Conservation (phyloP, 78 protist species). For the Dictyostelium intermedium region DNA sequence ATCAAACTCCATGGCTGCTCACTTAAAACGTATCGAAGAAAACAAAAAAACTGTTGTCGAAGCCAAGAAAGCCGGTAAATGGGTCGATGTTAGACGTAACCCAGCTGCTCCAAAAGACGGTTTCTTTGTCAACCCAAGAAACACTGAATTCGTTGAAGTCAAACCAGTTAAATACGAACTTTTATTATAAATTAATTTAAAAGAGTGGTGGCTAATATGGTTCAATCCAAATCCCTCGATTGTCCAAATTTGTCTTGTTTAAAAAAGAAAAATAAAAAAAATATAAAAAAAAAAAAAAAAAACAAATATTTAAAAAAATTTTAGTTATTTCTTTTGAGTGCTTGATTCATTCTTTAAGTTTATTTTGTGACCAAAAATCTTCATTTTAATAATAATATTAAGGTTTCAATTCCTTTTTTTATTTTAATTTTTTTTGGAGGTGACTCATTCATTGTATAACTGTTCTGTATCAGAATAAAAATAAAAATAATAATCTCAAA, state of each 20-base stretch:
- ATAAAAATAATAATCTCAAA: no score
- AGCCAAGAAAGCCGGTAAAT: slow-evolving; percentile 34
- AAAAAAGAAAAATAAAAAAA: neutral
- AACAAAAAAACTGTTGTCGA: slow-evolving; percentile 4
- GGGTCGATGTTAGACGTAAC: neutral
- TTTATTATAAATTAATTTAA: slow-evolving; percentile 33
- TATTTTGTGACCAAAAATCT: no score
- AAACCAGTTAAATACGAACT: slow-evolving; percentile 70
- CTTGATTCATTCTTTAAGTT: no score
- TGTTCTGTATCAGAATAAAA: no score
- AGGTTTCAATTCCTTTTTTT: no score
- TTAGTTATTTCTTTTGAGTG: neutral
- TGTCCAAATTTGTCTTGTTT: neutral
- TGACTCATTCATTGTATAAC: no score
- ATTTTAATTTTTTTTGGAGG: no score
- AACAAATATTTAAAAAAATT: neutral
- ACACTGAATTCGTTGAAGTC: slow-evolving; percentile 60
- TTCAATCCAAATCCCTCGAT: neutral
- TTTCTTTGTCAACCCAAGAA: slow-evolving; percentile 79
- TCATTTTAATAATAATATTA: no score
- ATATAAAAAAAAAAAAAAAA: neutral
- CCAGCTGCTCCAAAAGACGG: slow-evolving; percentile 73
- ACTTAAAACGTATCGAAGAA: slow-evolving; percentile 86
- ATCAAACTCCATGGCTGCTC: slow-evolving; percentile 95
- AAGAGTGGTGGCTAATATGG: neutral